Conservation (phyloP, 371 early-diverging fungal species). For the Mortierella sp. region DNA sequence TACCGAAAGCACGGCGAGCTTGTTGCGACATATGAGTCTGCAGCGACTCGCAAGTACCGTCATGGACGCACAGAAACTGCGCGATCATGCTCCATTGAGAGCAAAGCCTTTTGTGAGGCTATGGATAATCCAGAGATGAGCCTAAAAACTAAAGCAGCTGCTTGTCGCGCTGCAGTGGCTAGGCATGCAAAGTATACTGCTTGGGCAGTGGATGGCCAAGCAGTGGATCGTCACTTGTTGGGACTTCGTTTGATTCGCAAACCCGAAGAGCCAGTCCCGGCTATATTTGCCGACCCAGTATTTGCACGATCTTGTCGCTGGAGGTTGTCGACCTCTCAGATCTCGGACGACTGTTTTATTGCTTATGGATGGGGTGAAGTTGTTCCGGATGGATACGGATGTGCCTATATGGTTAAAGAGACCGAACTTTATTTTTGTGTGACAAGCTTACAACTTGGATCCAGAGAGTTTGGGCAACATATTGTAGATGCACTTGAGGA, state of each 20-base stretch:
- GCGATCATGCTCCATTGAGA: constrained; percentile 80
- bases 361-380: constrained; percentile 97
- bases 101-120: constrained; percentile 84
- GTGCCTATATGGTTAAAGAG: constrained; percentile 93
- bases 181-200: constrained; percentile 87
- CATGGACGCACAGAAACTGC: constrained; percentile 95
- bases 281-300: constrained; percentile 86
- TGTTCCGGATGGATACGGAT: constrained; percentile 90
- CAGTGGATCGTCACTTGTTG: constrained; percentile 94
- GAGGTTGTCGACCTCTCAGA: constrained; percentile 93
- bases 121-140: constrained; percentile 77
- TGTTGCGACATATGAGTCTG: constrained; percentile 91
- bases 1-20: constrained; percentile 84
- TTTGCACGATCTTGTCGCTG: constrained; percentile 86
- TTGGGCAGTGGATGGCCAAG: constrained; percentile 83
- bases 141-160: constrained; percentile 69
- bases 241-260: constrained; percentile 67
- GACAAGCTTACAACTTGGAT: constrained; percentile 68
- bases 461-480: constrained; percentile 68
- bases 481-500: constrained; percentile 79
- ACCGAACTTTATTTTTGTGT: constrained; percentile 85
- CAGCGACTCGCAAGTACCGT: constrained; percentile 89
- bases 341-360: constrained; percentile 89
- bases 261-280: constrained; percentile 79
- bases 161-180: constrained; percentile 77